These are phyloP conservation scores for Penicillium psychrofluorescens DNA, from an alignment of 495 filamentous ascomycete species.

Conservation along the genomic window DNA sequence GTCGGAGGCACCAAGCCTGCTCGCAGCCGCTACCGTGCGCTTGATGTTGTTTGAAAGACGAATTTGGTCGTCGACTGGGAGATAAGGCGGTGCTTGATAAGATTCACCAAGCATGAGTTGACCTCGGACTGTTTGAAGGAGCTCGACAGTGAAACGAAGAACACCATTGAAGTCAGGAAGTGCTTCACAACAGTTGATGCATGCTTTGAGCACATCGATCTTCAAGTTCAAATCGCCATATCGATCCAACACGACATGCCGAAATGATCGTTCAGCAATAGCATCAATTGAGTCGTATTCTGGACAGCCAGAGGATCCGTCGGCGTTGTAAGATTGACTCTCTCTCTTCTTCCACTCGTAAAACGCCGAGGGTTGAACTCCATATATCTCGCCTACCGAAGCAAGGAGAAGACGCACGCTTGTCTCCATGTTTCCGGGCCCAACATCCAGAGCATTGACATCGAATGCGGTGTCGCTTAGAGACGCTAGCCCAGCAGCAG, in stretches of 20 bases:
- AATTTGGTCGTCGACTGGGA: constrained; percentile 77
- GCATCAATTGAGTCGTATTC: constrained; percentile 37
- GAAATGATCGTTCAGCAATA: constrained; percentile 36
- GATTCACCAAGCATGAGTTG: constrained; percentile 60
- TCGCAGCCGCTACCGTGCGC: constrained; percentile 69
- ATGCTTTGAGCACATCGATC: constrained; percentile 72
- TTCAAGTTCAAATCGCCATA: constrained; percentile 57
- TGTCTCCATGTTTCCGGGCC: constrained; percentile 66
- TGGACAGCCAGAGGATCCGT: constrained; percentile 5
- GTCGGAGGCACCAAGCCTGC: constrained; percentile 60
- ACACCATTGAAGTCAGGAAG: constrained; percentile 87
- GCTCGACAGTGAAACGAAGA: constrained; percentile 72
- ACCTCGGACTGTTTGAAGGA: constrained; percentile 68
- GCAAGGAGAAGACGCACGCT: constrained; percentile 57
- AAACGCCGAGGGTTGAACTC: constrained; percentile 36
- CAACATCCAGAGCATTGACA: constrained; percentile 63
- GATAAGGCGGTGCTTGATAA: constrained; percentile 44
- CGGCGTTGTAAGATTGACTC: constrained; percentile 11
- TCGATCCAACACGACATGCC: constrained; percentile 29
- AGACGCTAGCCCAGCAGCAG: constrained; percentile 73
- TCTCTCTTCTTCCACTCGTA: constrained; percentile 28
- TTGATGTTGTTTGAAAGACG: constrained; percentile 74
- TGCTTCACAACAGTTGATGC: constrained; percentile 88
- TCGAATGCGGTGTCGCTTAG: constrained; percentile 45
- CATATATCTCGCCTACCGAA: constrained; percentile 44